Base-by-base conservation (phyloP, 768 basidiomycete species). In the Scleroderma bovista region DNA sequence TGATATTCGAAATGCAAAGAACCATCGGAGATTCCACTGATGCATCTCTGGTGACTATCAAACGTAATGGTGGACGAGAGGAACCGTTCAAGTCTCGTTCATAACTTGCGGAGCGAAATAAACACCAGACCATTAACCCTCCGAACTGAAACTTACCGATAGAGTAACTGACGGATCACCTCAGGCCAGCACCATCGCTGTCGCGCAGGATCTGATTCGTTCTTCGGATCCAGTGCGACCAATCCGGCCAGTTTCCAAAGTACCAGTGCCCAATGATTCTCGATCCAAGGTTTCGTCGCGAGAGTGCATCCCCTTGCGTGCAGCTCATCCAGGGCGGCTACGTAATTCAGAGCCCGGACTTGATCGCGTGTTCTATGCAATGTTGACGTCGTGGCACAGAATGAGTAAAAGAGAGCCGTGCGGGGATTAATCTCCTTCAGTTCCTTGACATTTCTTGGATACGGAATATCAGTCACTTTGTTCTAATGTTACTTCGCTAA, bases 181-280 rank as follows among this genome's bases (percentile, higher is more conserved):
- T 90, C 88, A 11, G 71, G 63, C 84, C 88, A 96, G 55, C 79
- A 83, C 93, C 95, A 99, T 19, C 82, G 71, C 54, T 72, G 80
- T 48, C 59, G 66, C 17, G 57, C 55, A 44, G 74, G 70, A 41
- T 77, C 67, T 13, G 52, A 60, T 59, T 82, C 82, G 36, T 73
- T 69, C 22, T 75, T 64, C 4, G 93, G 93, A 51, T 89, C 82
- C 1, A 93, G 73, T 32, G 76, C 72, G 1, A 83, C 85, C 77
- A 92, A 81, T 12, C 89, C 87, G 3, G 93, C 91, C 19, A 96
- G 69, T 69, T 99, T 99, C 96, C 96, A 99, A 3, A 99, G 75
- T 26, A 98, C 81, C 40, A 93, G 69, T 10, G 71, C 66, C 89
- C 93, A 99, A 58, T 96, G 93, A 59, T 97, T 97, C 45, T 87